These are phyloP conservation scores for Tuber magnatum DNA, from an alignment of 495 filamentous ascomycete genomes.

Conservation along the genomic window DNA sequence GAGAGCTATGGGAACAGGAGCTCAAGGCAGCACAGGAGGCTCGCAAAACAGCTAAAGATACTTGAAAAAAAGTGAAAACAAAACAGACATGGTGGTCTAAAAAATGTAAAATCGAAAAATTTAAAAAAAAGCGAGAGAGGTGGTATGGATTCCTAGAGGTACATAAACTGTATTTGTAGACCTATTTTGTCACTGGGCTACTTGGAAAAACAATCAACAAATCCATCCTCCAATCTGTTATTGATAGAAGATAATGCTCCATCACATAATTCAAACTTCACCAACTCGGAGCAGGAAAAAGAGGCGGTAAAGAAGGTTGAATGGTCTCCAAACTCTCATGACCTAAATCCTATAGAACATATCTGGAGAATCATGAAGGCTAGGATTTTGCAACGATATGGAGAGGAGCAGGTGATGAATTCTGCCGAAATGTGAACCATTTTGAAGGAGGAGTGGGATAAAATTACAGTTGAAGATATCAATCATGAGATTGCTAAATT, in stretches of 20 bases:
- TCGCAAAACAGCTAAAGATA: too few species aligned
- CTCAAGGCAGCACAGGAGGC: too few species aligned
- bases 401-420: too few species aligned
- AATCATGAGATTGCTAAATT: slow-evolving; percentile 13
- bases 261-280: slow-evolving; percentile 11
- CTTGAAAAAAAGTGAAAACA: too few species aligned
- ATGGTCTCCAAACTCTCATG: slow-evolving; percentile 10
- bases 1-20: too few species aligned
- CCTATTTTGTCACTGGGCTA: slow-evolving; percentile 10
- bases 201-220: neutral
- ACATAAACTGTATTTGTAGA: neutral
- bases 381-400: too few species aligned
- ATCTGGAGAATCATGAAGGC: slow-evolving; percentile 9
- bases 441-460: slow-evolving; percentile 5
- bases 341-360: slow-evolving; percentile 15
- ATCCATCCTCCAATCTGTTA: slow-evolving; percentile 2
- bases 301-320: slow-evolving; percentile 7
- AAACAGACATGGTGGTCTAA: neutral
- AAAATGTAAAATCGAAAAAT: slow-evolving; percentile 9
- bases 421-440: neutral
- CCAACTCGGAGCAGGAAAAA: slow-evolving; percentile 13
- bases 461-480: slow-evolving; percentile 1
- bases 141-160: slow-evolving; percentile 5
- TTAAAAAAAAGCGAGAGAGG: neutral
- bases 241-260: slow-evolving; percentile 13